Percentiles rank a stretch among this genome's conserved stretches.
Evolutionary conservation across 2,329 filamentous ascomycete genomes (phyloP).

Genomic region (Neonectria coccinea): DNA sequence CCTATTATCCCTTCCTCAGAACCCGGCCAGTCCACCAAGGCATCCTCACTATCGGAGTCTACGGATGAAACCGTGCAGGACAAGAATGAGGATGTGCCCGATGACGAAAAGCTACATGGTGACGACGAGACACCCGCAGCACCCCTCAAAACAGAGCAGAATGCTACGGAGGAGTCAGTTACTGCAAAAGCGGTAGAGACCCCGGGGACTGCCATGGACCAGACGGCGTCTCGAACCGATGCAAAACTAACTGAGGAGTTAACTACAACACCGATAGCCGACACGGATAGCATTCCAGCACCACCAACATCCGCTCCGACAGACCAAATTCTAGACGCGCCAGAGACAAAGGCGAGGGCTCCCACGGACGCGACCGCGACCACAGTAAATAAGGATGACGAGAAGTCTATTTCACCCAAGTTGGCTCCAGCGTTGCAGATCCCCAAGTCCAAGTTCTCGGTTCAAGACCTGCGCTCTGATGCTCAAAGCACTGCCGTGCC

Average conservation of each 20-base stretch:
- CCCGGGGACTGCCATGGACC: constrained; percentile 6
- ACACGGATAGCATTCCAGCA: constrained; percentile 38
- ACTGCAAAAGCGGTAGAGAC: constrained; percentile 5
- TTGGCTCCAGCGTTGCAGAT: constrained; percentile 35
- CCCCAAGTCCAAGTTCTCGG: constrained; percentile 45
- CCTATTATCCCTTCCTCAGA: constrained; percentile 66
- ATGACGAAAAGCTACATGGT: constrained; percentile 35
- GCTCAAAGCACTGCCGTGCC: constrained; percentile 34
- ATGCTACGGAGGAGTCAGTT: constrained; percentile 14
- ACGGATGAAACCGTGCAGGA: constrained; percentile 69
- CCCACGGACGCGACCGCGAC: constrained; percentile 24
- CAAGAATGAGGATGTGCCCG: constrained; percentile 40
- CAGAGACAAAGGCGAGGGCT: constrained; percentile 27
- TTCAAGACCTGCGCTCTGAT: constrained; percentile 44
- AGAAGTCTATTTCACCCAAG: constrained; percentile 30
- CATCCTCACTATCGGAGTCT: constrained; percentile 72
- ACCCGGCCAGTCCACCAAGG: constrained; percentile 69
- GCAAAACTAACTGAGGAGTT: constrained; percentile 11
- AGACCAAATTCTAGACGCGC: constrained; percentile 32
- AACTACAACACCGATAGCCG: constrained; percentile 34
- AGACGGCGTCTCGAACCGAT: constrained; percentile 14
- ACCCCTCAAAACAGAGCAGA: constrained; percentile 1
- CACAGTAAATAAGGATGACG: constrained; percentile 28
- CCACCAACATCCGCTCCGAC: constrained; percentile 24
- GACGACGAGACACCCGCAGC: constrained; percentile 12